Base-by-base conservation (phyloP, 768 basidiomycete genomes). In the Galerina sulciceps region DNA sequence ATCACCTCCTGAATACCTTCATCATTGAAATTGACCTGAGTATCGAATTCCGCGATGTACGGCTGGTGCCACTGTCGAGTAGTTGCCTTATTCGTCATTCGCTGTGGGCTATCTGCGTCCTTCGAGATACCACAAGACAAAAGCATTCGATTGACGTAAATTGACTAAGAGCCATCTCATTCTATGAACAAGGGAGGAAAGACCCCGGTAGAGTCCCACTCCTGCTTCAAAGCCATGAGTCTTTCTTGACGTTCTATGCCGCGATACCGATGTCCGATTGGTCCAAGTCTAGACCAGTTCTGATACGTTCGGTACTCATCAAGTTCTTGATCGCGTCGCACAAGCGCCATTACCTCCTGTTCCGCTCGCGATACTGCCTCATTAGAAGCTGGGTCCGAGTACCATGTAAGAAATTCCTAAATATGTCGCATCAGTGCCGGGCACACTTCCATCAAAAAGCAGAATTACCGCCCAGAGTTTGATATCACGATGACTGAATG, bases 361-460 rank as follows among this genome's bases (percentile, higher is more conserved):
- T 58, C 57, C 6, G 50, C 42, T 17, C 17, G 23, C 6, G 37
- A 40, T 6, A 58, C 51, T 15, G 35, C 50, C 9, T 35, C 51
- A 18, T 58, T 35, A 23, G 57, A 58, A 43, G 34, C 44, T 10
- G 57, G 11, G 41, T 47, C 41, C 10, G 50, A n/a, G 42, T 53
- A 58, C 57, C 57, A 58, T 4, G 57, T 53, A 26, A 58, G 57
- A 14, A 58, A 42, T 20, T 53, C 57, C 57, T 58, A 17, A 18
- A 36, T 40, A 41, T n/a, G 22, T 20, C 5, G 34, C 20, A n/a
- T n/a, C n/a, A n/a, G n/a, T n/a, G n/a, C 44, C 15, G 53, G 31
- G 22, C 8, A 52, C 22, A 10, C 31, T 31, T 43, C 10, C 18
- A 44, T 5, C 15, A 43, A 35, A 31, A 20, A 26, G 34, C 4